Evolutionary conservation across 1,284 basidiomycete species (phyloP).

Genomic region (Agaricales sp.): DNA sequence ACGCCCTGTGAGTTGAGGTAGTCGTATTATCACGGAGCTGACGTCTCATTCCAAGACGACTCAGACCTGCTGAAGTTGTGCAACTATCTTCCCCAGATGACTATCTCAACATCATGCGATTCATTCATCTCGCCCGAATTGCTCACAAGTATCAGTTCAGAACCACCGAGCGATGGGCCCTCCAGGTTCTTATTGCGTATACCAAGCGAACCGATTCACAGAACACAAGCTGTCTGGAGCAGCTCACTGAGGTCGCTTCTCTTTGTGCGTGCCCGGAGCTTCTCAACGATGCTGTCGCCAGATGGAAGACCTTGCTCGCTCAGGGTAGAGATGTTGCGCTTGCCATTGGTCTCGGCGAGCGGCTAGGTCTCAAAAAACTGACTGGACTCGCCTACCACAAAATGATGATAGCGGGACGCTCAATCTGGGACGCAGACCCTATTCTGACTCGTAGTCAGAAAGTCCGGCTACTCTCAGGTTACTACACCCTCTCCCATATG

Average conservation of each 20-base stretch:
- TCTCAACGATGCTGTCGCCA: slow-evolving; percentile 24
- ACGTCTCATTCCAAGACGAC: slow-evolving; percentile 3
- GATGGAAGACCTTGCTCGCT: slow-evolving; percentile 31
- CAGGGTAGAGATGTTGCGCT: slow-evolving; percentile 33
- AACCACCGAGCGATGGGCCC: slow-evolving; percentile 38
- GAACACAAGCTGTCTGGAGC: slow-evolving; percentile 18
- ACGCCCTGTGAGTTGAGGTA: slow-evolving; percentile 37
- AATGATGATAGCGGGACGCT: slow-evolving; percentile 31
- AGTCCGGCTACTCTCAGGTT: slow-evolving; percentile 30
- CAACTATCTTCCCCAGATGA: slow-evolving; percentile 15
- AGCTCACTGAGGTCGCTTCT: slow-evolving; percentile 34
- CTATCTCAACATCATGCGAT: slow-evolving; percentile 27
- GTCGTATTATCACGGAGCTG: slow-evolving; percentile 2
- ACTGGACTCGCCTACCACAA: slow-evolving; percentile 32
- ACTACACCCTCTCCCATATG: slow-evolving; percentile 30
- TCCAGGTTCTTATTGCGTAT: slow-evolving; percentile 29
- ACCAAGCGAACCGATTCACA: slow-evolving; percentile 19
- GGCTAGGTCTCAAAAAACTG: slow-evolving; percentile 28
- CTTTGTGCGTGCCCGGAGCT: slow-evolving; percentile 33
- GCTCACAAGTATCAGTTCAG: slow-evolving; percentile 48
- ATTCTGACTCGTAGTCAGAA: slow-evolving; percentile 27
- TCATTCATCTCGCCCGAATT: slow-evolving; percentile 38
- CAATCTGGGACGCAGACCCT: slow-evolving; percentile 28
- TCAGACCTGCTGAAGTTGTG: slow-evolving; percentile 37
- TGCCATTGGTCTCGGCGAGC: slow-evolving; percentile 30